Conservation (phyloP, 176 grass and related monocot species). For the Tillandsia fasciculata region DNA sequence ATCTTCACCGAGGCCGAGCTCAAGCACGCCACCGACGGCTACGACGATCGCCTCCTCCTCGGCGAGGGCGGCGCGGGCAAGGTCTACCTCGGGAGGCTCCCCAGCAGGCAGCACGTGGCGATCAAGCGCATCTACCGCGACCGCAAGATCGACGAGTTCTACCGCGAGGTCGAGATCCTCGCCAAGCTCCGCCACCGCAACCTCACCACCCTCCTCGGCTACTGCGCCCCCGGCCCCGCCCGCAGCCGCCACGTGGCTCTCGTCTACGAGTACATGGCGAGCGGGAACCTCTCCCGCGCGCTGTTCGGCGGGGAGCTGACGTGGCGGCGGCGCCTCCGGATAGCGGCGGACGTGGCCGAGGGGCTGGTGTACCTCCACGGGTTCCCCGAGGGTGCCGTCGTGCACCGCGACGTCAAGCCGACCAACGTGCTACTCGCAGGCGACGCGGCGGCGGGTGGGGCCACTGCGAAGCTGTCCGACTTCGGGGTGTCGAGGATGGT, state of each 20-base stretch:
- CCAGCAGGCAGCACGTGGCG: too few relatives aligned
- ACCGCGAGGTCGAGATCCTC: too few relatives aligned
- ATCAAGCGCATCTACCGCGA: too few relatives aligned
- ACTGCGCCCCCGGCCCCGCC: conserved; percentile 27
- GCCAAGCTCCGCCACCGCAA: too few relatives aligned
- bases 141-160: too few relatives aligned
- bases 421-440: conserved; percentile 47
- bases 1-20: too few relatives aligned
- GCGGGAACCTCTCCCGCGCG: conserved; percentile 53
- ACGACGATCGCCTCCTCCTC: too few relatives aligned
- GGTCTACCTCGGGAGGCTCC: too few relatives aligned
- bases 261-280: conserved; percentile 67
- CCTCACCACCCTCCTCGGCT: conserved; percentile 53
- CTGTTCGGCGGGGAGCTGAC: conserved; percentile 30
- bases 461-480: conserved; percentile 53
- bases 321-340: conserved; percentile 39
- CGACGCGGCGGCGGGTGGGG: conserved; percentile 5
- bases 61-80: too few relatives aligned
- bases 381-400: conserved; percentile 37
- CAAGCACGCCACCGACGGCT: too few relatives aligned
- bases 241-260: conserved; percentile 26
- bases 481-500: conserved; percentile 57
- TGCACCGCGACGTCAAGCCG: conserved; percentile 77
- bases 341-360: conserved; percentile 43
- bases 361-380: conserved; percentile 64